Evolutionary conservation across 1,284 basidiomycete genomes (phyloP), one percentile per base, ranked within the genome.

Genomic region (Somion occarium): DNA sequence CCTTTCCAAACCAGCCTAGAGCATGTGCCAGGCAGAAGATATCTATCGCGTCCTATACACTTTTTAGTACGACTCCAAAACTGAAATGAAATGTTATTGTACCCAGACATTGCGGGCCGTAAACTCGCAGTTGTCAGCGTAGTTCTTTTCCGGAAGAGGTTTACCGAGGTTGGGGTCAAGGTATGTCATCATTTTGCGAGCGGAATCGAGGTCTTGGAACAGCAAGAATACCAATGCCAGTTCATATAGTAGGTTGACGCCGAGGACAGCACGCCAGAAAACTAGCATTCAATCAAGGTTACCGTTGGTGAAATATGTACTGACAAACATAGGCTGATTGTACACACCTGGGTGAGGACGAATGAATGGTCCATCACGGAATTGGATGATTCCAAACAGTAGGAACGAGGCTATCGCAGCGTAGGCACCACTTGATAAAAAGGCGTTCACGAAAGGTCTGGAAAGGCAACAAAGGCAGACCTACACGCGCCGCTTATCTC

Each of bases 1-100:
- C 90, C 65, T 92, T 92, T 41, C 88, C 88, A 64, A 91, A 92
- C 89, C 90, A 92, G 2, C 89, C 89, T 30, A 92, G 64, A 20
- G 88, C 72, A 65, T 92, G 89, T 24, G 89, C 89, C 19, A 92
- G 58, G 61, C 88, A 91, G 65, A 92, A 92, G 48, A 91, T 84
- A 62, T 92, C 89, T 37, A 92, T 67, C 2, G 88, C 85, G 59
- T 85, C 77, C 87, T 90, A 64, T 11, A 55, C 43, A 13, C 38
- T 43, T n/a, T n/a, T n/a, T n/a, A n/a, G 30, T n/a, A n/a, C n/a
- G n/a, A n/a, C n/a, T n/a, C n/a, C n/a, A n/a, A n/a, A n/a, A n/a
- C n/a, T n/a, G n/a, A n/a, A n/a, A n/a, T n/a, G n/a, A n/a, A n/a
- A n/a, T n/a, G n/a, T n/a, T n/a, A 20, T 27, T 43, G 58, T 62